These are phyloP conservation scores for Yarrowia galli DNA, from an alignment of 1,139 yeast genomes.

Conservation along the genomic window DNA sequence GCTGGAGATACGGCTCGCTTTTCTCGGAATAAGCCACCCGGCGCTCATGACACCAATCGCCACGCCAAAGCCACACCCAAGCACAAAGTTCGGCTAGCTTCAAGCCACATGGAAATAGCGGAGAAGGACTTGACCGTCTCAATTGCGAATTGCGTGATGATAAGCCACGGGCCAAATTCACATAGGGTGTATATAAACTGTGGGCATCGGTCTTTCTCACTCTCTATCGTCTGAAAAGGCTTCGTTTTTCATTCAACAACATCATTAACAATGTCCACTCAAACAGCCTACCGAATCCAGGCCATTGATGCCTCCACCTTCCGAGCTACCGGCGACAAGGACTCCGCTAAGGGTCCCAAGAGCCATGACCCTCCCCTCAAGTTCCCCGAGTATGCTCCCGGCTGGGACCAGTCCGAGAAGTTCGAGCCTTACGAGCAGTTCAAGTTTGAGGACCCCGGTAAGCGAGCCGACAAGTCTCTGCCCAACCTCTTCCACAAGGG, in stretches of 20 bases:
- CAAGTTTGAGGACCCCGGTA: constrained; percentile 51
- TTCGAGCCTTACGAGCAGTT: constrained; percentile 53
- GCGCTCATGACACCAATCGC: constrained; percentile 1
- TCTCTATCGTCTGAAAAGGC: background rate
- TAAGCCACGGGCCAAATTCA: constrained; percentile 16
- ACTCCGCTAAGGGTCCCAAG: constrained; percentile 16
- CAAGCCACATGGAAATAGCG: constrained; percentile 38
- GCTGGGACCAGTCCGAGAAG: constrained; percentile 57
- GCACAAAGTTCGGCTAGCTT: constrained; percentile 36
- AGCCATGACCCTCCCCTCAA: constrained; percentile 39
- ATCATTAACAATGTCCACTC: constrained; percentile 20
- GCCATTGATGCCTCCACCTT: constrained; percentile 41
- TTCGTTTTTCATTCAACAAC: background rate
- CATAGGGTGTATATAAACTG: background rate
- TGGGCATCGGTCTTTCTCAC: background rate
- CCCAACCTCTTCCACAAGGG: constrained; percentile 47
- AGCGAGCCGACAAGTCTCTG: constrained; percentile 49
- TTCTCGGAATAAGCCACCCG: constrained; percentile 1
- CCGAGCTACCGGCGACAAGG: constrained; percentile 39
- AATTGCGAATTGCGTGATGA: constrained; percentile 9
- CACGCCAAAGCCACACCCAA: constrained; percentile 24
- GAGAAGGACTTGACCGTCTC: background rate
- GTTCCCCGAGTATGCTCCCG: constrained; percentile 57
- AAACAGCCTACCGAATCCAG: constrained; percentile 40
- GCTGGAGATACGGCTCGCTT: background rate